Base-by-base conservation (phyloP, 1,284 basidiomycete species). In the Malassezia psittaci region DNA sequence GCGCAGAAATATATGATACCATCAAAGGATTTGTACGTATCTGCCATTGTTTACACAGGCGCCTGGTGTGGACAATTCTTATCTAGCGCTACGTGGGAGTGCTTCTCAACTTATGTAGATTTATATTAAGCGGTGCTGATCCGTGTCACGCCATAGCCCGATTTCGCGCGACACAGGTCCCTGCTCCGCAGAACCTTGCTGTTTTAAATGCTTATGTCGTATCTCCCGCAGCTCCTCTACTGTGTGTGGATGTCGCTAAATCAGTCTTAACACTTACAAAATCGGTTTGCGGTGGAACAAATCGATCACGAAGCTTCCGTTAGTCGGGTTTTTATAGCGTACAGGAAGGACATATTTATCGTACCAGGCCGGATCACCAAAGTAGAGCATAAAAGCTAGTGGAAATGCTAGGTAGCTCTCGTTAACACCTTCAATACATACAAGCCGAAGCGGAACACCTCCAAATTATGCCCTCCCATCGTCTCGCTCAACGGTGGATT, bases 1-100 rank as follows among this genome's bases (percentile, higher is more conserved):
- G 88, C 77, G 88, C 85, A 75, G 86, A 84, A 62, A 82, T 90
- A 5, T 90, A 88, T 72, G 85, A 88, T 52, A 77, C 88, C 39
- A 83, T 90, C 67, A 87, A 86, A 69, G 80, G 81, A 37, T 77
- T 90, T 65, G 87, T 87, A 60, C 64, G 84, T 78, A 29, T 34
- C 2, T 35, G 16, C 37, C 39, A 11, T 44, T n/a, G 33, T 11
- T 2, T 29, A 29, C 24, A 21, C 48, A 62, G 60, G 68, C 61
- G n/a, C 69, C 69, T 0, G 70, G 70, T 3, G 67, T 70, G 12
- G 70, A 71, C 54, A 67, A 73, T 34, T 54, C 67, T 2, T 73
- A 73, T 16, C 60, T 69, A 12, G 62, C 64, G 2, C 57, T 72
- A 2, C 65, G 69, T n/a, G 69, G 69, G 18, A 65, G 67, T 42